Evolutionary conservation across 148 eudicot species (phyloP).

Genomic region (Suaeda aralocaspica): DNA sequence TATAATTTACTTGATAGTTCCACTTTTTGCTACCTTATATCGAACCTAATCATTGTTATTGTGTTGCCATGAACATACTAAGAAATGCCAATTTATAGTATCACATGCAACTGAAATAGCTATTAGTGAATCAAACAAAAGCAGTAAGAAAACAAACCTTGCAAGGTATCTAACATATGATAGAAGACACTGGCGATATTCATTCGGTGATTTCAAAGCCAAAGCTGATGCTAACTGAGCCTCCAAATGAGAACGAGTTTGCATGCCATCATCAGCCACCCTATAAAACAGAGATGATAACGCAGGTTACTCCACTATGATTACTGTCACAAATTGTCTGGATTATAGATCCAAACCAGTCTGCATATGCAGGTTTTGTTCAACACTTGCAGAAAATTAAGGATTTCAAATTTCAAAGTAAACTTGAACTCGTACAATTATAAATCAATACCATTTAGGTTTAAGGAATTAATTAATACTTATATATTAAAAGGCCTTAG

Average conservation of each 20-base stretch:
- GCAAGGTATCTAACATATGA: constrained; percentile 83
- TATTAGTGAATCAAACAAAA: not conserved
- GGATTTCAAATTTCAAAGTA: too few relatives aligned
- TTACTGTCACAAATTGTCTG: too few relatives aligned
- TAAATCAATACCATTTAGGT: too few relatives aligned
- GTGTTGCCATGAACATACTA: not conserved
- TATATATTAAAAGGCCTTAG: too few relatives aligned
- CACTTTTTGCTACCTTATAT: too few relatives aligned
- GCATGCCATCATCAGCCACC: constrained; percentile 92
- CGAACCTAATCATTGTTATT: too few relatives aligned
- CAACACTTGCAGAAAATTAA: too few relatives aligned
- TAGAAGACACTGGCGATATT: constrained; percentile 87
- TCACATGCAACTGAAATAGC: not conserved
- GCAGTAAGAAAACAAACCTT: constrained; percentile 44
- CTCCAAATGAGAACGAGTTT: constrained; percentile 96
- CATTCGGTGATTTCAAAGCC: constrained; percentile 79
- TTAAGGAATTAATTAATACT: too few relatives aligned
- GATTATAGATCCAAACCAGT: too few relatives aligned
- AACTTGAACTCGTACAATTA: too few relatives aligned
- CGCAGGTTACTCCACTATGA: constrained; percentile 17
- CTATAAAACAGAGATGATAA: constrained; percentile 34
- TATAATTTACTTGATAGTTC: too few relatives aligned
- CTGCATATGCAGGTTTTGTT: too few relatives aligned
- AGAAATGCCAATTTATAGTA: not conserved
- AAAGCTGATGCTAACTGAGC: constrained; percentile 84